Base-by-base conservation (phyloP, 345 rosid species). In the Populus davidiana region DNA sequence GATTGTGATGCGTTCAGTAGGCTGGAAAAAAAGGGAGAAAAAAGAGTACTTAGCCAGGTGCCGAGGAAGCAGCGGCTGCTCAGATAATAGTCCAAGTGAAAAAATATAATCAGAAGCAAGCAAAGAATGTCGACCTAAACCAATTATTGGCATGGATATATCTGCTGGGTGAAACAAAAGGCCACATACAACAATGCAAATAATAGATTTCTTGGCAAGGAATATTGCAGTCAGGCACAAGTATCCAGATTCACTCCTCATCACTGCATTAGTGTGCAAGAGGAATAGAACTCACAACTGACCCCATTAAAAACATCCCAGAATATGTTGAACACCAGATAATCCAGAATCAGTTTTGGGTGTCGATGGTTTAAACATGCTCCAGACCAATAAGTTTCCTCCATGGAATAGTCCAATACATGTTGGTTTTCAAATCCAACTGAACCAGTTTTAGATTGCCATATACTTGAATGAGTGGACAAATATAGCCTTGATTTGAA, bases 1-100 rank as follows among this genome's bases (percentile, higher is more conserved):
- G 78, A 95, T 95, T 63, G 97, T 88, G 84, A 95, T 88, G 83
- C 93, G 92, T 82, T 95, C 99, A 62, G 85, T 89, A 39, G 89
- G 91, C 93, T 90, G 90, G 23, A 78, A 81, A 71, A 59, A 68
- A 31, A 14, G 10, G 20, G 38, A 14, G 74, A 33, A 31, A 4
- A 64, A 65, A 62, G 47, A 66, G 44, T 54, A 69, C n/a, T 77
- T 77, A 77, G 73, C 17, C 27, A 31, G 6, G 36, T 3, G 29
- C 36, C 36, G 39, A n/a, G 23, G 61, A 56, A 76, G 68, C 63
- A 71, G 61, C 4, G 1, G 44, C 44, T 41, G 44, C 44, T 41
- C 1, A 41, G 44, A 41, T 10, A 41, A 41, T 20, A 25, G 35
- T 63, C 33, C 47, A n/a, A 78, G 69, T 27, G 8, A 66, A 7